Evolutionary conservation across 129 eudicot genomes (phyloP), one percentile per base, ranked within the genome.

Genomic region (Gnaphalium uliginosum): DNA sequence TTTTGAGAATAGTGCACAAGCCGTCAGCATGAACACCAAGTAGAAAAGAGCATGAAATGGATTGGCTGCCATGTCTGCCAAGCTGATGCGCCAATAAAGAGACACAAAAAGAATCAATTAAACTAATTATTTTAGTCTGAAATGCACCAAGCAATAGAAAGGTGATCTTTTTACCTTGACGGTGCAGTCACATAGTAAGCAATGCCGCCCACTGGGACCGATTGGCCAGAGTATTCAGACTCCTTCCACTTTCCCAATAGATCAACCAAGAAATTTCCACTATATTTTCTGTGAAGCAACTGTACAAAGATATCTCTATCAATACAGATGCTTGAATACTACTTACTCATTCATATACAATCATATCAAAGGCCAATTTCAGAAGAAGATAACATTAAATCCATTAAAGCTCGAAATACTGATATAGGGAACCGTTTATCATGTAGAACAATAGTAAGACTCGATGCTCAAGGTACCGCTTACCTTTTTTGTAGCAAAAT

Each of bases 211-310:
- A 89, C 88, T 15, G 92, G 96, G 57, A 89, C 59, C 39, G 92
- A 89, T 66, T 80, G 86, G 9, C 91, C 87, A 13, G 87, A 82
- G 68, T 84, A 84, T 78, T 89, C 95, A 74, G 96, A 84, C 77
- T 89, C 97, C 87, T 86, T 86, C 97, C 97, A 91, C 78, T 80
- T 88, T 21, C 97, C 97, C 85, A 91, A 83, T 69, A 91, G 71
- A 74, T 83, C 83, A 58, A 91, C 97, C 76, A 91, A 72, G 82
- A 88, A 86, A 81, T 88, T 88, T 14, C 90, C 92, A 54, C 92
- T 85, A 66, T 84, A 91, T 43, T 71, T 88, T 85, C 90, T 81
- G 74, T 91, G 82, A 11, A 91, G 88, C 88, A 91, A 83, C 95
- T 91, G 61, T 39, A 66, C 0, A 19, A 5, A 80, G 27, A 29